A percentile compares a stretch with the other conserved stretches of the same genome.
phyloP scores from a whole-genome alignment of 805 yeast genomes.

The Clavispora carvajalis region DNA sequence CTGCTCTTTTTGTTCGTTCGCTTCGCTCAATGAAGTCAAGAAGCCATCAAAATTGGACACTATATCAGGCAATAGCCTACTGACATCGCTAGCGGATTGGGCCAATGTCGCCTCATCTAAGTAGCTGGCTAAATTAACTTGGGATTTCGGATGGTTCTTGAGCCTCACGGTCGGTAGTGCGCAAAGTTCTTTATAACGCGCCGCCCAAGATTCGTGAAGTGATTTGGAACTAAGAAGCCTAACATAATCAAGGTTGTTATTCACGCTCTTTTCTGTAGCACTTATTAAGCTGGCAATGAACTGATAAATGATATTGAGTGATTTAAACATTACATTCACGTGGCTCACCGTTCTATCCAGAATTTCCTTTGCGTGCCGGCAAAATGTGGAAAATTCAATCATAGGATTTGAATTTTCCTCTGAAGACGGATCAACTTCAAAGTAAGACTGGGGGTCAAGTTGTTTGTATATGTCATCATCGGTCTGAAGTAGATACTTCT shows the following conservation, averaged over 20 bases:
- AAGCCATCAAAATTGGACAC: conserved; percentile 27
- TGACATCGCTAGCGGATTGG: conserved; percentile 25
- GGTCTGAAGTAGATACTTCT: conserved; percentile 7
- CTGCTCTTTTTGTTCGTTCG: conserved; percentile 30
- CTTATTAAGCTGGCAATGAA: conserved; percentile 44
- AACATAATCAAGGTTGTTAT: conserved; percentile 30
- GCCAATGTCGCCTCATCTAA: conserved; percentile 26
- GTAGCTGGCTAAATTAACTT: conserved; percentile 27
- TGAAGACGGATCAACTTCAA: conserved; percentile 20
- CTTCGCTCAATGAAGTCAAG: background rate
- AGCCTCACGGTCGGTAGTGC: background rate
- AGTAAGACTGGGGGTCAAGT: background rate
- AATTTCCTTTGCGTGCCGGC: conserved; percentile 15
- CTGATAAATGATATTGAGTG: conserved; percentile 43
- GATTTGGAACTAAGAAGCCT: conserved; percentile 38
- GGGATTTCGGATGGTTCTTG: conserved; percentile 31
- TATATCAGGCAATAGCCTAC: conserved; percentile 24
- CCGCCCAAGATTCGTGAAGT: conserved; percentile 30
- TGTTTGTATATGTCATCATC: conserved; percentile 3
- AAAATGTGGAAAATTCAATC: too few species aligned
- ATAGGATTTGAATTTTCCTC: too few species aligned
- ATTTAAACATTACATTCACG: conserved; percentile 38
- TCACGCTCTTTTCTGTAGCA: conserved; percentile 46
- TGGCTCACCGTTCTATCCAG: conserved; percentile 26
- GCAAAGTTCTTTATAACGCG: conserved; percentile 27